phyloP scores from a whole-genome alignment of 2,329 filamentous ascomycete genomes.

The Ophiocordyceps camponoti-saundersi region DNA sequence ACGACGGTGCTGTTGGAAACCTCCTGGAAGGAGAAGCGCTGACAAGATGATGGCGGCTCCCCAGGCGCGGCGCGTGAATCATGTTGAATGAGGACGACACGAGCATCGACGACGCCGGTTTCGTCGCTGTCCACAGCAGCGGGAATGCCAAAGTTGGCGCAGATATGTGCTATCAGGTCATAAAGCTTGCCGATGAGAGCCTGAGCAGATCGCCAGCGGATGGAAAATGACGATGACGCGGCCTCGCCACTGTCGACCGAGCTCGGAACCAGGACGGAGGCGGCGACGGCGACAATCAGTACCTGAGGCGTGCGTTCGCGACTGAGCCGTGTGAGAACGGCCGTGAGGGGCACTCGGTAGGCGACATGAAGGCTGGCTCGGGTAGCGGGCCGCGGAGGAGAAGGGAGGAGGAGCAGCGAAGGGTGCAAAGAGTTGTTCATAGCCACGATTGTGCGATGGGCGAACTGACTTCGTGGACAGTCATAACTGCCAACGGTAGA shows the following conservation, averaged over 20 bases:
- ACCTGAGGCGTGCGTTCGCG: slow-evolving; percentile 9
- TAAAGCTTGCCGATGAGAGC: slow-evolving; percentile 63
- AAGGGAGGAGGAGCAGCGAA: slow-evolving; percentile 45
- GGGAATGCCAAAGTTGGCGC: slow-evolving; percentile 41
- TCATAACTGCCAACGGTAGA: too few species aligned
- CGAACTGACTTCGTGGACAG: too few species aligned
- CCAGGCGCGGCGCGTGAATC: slow-evolving; percentile 10
- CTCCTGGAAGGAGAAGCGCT: slow-evolving; percentile 18
- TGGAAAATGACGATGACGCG: slow-evolving; percentile 6
- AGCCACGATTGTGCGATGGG: not conserved
- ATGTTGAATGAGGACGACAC: slow-evolving; percentile 58
- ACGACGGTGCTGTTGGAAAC: slow-evolving; percentile 29
- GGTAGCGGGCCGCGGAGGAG: slow-evolving; percentile 39
- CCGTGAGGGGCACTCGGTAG: slow-evolving; percentile 41
- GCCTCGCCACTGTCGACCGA: slow-evolving; percentile 12
- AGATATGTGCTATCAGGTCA: slow-evolving; percentile 57
- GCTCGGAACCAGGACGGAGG: slow-evolving; percentile 34
- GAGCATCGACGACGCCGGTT: slow-evolving; percentile 56
- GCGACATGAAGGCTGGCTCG: slow-evolving; percentile 35
- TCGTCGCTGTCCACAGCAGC: slow-evolving; percentile 38
- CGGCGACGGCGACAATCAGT: slow-evolving; percentile 41
- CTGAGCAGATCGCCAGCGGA: slow-evolving; percentile 52
- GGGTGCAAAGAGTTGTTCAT: not conserved
- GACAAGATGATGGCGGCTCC: slow-evolving; percentile 8
- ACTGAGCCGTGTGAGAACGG: slow-evolving; percentile 32